Evolutionary conservation across 2,329 filamentous ascomycete genomes (phyloP), one percentile per base, ranked within the genome.

Genomic region (Keithomyces neogunnii): DNA sequence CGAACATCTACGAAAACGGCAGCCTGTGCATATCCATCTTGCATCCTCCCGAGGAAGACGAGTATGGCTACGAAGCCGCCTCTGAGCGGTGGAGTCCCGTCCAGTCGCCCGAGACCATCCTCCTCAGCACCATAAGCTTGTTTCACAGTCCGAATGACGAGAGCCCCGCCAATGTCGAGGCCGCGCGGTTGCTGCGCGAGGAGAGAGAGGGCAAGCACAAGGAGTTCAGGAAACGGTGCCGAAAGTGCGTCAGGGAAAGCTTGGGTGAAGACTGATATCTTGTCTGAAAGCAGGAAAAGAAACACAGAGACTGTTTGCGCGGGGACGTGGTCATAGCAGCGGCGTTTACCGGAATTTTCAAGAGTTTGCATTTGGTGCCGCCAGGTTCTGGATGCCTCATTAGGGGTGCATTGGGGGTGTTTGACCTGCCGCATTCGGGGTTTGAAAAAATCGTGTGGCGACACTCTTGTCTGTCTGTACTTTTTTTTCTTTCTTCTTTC

Each of bases 11-110:
- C 73, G 74, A 81, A 6, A 83, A 81, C 64, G 93, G 93, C 62
- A 82, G 86, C 58, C 88, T 99, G 52, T 99, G 93, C 77, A 97
- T 99, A 68, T 95, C 88, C 43, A 99, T 99, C 71, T 78, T 99
- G 42, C 93, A 99, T 69, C 88, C 92, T 10, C 92, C 93, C 4
- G 91, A 89, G 71, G 91, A 96, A 63, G 93, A 99, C 65, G 84
- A 88, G 64, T 93, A 88, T 69, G 92, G 92, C 49, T 99, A 99
- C 73, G 93, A 99, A 70, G 80, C 81, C 30, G 91, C 90, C 13
- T 78, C 82, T 32, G 93, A 99, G 76, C 83, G 93, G 54, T 99
- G 93, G 93, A 88, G 81, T 53, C 93, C 93, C 31, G 92, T 97
- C 2, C 93, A 97, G 70, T 91, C 87, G 10, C 91, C 92, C 49